phyloP scores from a whole-genome alignment of 305 asterid species.

The Rubia peregrina region DNA sequence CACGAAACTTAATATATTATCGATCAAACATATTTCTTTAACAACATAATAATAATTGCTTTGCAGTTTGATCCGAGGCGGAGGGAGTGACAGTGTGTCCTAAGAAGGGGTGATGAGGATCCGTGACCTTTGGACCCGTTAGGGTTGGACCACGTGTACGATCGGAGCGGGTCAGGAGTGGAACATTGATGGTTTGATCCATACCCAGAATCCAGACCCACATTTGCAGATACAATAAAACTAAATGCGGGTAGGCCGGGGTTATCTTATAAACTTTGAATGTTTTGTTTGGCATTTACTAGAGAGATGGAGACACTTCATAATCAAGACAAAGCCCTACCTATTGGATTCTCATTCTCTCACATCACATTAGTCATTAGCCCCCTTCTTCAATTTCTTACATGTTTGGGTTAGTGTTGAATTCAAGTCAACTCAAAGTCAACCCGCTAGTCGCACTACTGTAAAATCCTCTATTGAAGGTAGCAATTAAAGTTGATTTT shows the following conservation, averaged over 20 bases:
- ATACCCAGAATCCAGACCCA: too few species aligned
- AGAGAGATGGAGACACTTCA: slow-evolving; percentile 34
- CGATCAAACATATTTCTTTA: too few species aligned
- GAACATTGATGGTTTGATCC: neutral
- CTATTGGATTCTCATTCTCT: slow-evolving; percentile 27
- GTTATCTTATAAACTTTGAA: too few species aligned
- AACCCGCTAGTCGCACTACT: too few species aligned
- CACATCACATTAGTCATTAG: too few species aligned
- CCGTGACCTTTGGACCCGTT: slow-evolving; percentile 34
- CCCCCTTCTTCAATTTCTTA: neutral
- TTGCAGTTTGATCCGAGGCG: too few species aligned
- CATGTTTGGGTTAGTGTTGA: too few species aligned
- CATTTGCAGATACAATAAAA: neutral
- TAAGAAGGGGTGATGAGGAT: slow-evolving; percentile 11
- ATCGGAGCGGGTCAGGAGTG: neutral
- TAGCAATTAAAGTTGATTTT: too few species aligned
- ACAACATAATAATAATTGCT: too few species aligned
- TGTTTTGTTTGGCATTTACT: slow-evolving; percentile 36
- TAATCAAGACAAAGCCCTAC: neutral
- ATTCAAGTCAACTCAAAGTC: too few species aligned
- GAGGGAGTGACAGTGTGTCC: neutral
- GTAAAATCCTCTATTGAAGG: too few species aligned
- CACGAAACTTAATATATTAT: too few species aligned
- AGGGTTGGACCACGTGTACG: slow-evolving; percentile 38
- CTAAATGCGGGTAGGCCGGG: slow-evolving; percentile 12